A percentile compares a stretch with the other conserved stretches of the same genome.
These are phyloP conservation scores for Verticillium tricorpus DNA, from an alignment of 2,329 filamentous ascomycete species.

Conservation along the genomic window DNA sequence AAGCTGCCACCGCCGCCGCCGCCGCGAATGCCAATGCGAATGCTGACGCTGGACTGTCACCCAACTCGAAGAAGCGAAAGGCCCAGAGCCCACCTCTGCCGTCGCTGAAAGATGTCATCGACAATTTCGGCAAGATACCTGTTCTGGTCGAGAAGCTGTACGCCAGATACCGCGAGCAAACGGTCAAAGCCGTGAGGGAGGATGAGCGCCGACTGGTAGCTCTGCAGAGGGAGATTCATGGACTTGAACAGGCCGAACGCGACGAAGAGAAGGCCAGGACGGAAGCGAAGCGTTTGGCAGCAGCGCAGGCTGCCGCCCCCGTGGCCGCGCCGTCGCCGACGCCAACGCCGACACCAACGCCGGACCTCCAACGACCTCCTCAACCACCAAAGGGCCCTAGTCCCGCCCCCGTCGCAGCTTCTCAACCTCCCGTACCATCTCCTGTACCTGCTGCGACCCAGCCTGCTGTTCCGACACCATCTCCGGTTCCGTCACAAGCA, in stretches of 20 bases:
- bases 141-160: constrained; percentile 71
- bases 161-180: constrained; percentile 64
- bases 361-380: not conserved
- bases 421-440: not conserved
- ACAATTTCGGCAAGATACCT: constrained; percentile 65
- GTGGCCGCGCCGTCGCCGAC: constrained; percentile 1
- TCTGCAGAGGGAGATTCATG: constrained; percentile 63
- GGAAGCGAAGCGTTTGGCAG: constrained; percentile 1
- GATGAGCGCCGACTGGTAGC: constrained; percentile 65
- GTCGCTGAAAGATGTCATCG: constrained; percentile 60
- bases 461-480: not conserved
- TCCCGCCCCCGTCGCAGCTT: not conserved
- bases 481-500: not conserved
- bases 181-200: constrained; percentile 65
- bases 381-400: not conserved
- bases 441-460: not conserved
- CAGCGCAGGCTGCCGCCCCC: not conserved
- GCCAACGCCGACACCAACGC: not conserved
- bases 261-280: constrained; percentile 11
- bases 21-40: constrained; percentile 5
- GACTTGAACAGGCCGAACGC: constrained; percentile 52
- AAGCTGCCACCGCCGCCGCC: constrained; percentile 32
- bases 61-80: constrained; percentile 64
- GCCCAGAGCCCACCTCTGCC: constrained; percentile 59
- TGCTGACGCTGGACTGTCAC: constrained; percentile 32